A percentile compares a stretch with the other conserved stretches of the same genome.
These are phyloP conservation scores for Mortierella hygrophila DNA, from an alignment of 192 early-diverging fungal genomes.

Conservation along the genomic window DNA sequence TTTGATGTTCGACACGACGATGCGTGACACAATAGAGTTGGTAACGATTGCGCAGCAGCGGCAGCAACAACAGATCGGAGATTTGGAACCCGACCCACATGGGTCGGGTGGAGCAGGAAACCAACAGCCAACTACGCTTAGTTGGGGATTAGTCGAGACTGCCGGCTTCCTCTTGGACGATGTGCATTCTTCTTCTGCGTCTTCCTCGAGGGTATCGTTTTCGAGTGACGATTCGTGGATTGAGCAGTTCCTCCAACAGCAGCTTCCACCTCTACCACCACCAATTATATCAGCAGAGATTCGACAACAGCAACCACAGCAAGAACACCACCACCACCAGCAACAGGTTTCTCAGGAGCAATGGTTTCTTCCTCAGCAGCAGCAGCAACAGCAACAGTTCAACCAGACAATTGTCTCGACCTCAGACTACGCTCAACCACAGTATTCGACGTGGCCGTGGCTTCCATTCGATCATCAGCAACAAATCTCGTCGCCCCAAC, in stretches of 20 bases:
- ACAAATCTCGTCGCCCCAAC: not conserved
- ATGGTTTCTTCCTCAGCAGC: not conserved
- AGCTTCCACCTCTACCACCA: not conserved
- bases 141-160: not conserved
- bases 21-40: not conserved
- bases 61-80: not conserved
- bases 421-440: not conserved
- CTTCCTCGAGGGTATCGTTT: not conserved
- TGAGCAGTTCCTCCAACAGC: not conserved
- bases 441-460: not conserved
- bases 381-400: not conserved
- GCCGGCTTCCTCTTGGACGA: not conserved
- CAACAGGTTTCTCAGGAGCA: not conserved
- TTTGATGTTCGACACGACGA: not conserved
- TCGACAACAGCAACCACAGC: not conserved
- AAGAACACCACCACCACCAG: not conserved
- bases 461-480: not conserved
- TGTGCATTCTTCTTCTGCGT: not conserved
- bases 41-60: not conserved
- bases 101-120: not conserved
- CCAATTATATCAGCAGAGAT: not conserved
- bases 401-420: not conserved
- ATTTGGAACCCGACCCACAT: not conserved
- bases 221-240: not conserved
- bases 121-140: not conserved